Conservation (phyloP, 306 rosid genomes). For the Adenanthera pavonina region DNA sequence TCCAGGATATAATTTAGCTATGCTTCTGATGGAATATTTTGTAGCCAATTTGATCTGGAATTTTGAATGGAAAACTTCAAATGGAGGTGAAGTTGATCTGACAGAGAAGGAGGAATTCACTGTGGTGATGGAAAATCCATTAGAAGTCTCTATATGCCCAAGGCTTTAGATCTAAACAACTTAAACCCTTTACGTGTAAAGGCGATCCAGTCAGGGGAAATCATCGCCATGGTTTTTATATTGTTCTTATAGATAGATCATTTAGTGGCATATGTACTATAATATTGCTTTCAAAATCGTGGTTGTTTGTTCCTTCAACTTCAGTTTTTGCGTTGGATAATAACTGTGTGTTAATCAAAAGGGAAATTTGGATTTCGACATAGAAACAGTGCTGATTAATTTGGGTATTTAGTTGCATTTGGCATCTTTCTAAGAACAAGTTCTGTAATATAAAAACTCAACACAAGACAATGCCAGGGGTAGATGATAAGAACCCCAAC, state of each 20-base stretch:
- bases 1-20: background rate
- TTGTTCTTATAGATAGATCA: background rate
- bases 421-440: too few species aligned
- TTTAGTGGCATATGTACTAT: background rate
- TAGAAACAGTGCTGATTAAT: too few species aligned
- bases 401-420: too few species aligned
- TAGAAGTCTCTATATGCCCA: constrained; percentile 3
- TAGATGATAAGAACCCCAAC: too few species aligned
- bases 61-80: constrained; percentile 28
- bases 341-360: background rate
- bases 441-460: too few species aligned
- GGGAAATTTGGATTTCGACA: too few species aligned
- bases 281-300: background rate
- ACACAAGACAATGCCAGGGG: too few species aligned
- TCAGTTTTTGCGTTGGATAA: background rate
- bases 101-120: constrained; percentile 32
- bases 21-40: constrained; percentile 22
- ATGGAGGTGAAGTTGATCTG: constrained; percentile 30
- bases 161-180: background rate
- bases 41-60: constrained; percentile 21
- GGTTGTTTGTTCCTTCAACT: background rate
- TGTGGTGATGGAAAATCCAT: constrained; percentile 29
- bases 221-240: background rate
- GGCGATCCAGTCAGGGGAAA: background rate
- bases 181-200: background rate